phyloP scores from a whole-genome alignment of 352 stramenopile species.

The Phytophthora vignae region DNA sequence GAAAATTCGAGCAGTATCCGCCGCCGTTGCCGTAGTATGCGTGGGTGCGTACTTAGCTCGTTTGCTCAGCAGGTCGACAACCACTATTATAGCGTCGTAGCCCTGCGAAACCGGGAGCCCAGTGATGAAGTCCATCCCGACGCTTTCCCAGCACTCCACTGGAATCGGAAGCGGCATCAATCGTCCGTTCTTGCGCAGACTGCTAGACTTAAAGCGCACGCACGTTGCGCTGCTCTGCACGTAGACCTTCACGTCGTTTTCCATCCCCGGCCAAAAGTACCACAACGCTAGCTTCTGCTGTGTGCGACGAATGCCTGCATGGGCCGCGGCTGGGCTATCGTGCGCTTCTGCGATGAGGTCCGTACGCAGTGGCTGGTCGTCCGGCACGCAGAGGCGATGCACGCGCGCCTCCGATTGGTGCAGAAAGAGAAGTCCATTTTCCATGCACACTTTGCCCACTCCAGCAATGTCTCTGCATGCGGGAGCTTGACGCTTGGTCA shows the following conservation, averaged over 20 bases:
- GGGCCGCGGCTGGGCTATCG: background rate
- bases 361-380: background rate
- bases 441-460: background rate
- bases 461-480: background rate
- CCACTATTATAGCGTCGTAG: constrained; percentile 8
- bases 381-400: background rate
- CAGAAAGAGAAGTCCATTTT: too few species aligned
- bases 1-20: background rate
- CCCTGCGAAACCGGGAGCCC: background rate
- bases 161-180: constrained; percentile 12
- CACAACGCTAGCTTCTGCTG: too few species aligned
- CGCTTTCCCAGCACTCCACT: constrained; percentile 3
- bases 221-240: constrained; percentile 6
- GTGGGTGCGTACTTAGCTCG: constrained; percentile 4
- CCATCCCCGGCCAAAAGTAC: constrained; percentile 4
- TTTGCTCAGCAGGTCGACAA: constrained; percentile 7
- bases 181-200: background rate
- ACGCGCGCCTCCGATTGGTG: background rate
- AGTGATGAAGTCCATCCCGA: constrained; percentile 9
- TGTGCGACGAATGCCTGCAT: constrained; percentile 6
- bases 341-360: constrained; percentile 1
- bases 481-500: background rate
- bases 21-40: constrained; percentile 2
- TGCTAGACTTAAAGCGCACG: constrained; percentile 1
- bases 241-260: constrained; percentile 6